Base-by-base conservation (phyloP, 768 basidiomycete species). In the Leccinum truebloodii region DNA sequence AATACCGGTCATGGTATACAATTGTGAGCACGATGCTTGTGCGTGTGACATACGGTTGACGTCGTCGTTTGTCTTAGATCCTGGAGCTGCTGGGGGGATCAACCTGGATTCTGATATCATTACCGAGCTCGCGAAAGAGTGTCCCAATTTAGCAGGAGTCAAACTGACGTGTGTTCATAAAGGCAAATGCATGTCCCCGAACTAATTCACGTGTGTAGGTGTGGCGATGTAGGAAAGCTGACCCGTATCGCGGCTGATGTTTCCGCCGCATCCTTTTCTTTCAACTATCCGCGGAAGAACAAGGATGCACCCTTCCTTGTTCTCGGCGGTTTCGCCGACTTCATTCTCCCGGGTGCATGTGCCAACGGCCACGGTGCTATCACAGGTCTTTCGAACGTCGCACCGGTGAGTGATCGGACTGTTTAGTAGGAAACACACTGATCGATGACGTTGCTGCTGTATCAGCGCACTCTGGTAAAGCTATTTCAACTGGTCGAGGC, bases 101-200 rank as follows among this genome's bases (percentile, higher is more conserved):
- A 93, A 98, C 76, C 75, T 97, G 65, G 92, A 94, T 75, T 95
- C 94, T 14, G 92, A 95, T 73, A 73, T 93, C 37, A 90, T 98
- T 69, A 82, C 82, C 6, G 89, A 93, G 65, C 81, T 97, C 51
- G 94, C 93, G 14, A 72, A 71, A 30, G 85, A 87, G 63, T 89
- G 85, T 65, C 82, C 89, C 55, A 95, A 95, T 73, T 79, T 91
- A 41, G 85, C 80, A 65, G 95, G 94, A 22, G 87, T 95, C 63
- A 98, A 98, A 75, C 83, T 96, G 60, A 96, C 94, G 86, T 91
- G 75, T 49, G 89, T 81, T 52, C 24, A 56, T 34, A 14, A 35
- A 7, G 53, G 50, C 16, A 4, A 16, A 16, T 30, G n/a, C 26
- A 13, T n/a, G 8, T 39, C 26, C 51, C 48, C 9, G 24, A 35